Base-by-base conservation (phyloP, 1,139 yeast genomes). In the Blastobotrys proliferans region DNA sequence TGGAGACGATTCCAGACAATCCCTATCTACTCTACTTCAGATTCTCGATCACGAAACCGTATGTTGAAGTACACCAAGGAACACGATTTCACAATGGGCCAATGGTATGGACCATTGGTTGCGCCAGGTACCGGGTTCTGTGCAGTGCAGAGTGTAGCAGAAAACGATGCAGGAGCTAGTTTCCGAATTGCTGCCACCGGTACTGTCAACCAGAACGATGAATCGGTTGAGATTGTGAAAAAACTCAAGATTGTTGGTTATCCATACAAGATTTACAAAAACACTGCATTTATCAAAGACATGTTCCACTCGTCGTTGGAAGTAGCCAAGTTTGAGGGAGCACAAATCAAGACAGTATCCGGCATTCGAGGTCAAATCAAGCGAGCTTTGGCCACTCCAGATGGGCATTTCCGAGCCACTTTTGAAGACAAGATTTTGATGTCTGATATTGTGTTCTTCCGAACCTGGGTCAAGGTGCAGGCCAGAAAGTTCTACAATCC, bases 161-260 rank as follows among this genome's bases (percentile, higher is more conserved):
- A 80, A 54, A 74, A 79, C 54, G 82, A 84, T 31, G 86, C 95
- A 11, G 82, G 95, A 0, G 94, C 95, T 1, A 80, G 90, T 6
- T 94, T 94, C 69, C 74, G 98, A 65, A 88, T 94, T 45, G 87
- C 97, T 1, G 97, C 98, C n/a, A 92, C 98, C 1, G 99, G 99
- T 61, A 76, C 90, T 24, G 90, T 94, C 31, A 94, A 87, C 63
- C 97, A 92, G 62, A 82, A 92, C 57, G 94, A 94, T 64, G 77
- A 79, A 41, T 77, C 85, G 6, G 87, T 81, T 35, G 97, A 92
- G 62, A 90, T 94, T 54, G 98, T 92, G 47, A 94, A 94, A 70
- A 94, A 94, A 62, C 75, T 94, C 66, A 94, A 94, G 64, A 75
- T 94, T 50, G 96, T 92, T 24, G 99, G 99, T 41, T 76, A 87